Evolutionary conservation across 208 protist species (phyloP).

Genomic region (Crithidia expoeki): DNA sequence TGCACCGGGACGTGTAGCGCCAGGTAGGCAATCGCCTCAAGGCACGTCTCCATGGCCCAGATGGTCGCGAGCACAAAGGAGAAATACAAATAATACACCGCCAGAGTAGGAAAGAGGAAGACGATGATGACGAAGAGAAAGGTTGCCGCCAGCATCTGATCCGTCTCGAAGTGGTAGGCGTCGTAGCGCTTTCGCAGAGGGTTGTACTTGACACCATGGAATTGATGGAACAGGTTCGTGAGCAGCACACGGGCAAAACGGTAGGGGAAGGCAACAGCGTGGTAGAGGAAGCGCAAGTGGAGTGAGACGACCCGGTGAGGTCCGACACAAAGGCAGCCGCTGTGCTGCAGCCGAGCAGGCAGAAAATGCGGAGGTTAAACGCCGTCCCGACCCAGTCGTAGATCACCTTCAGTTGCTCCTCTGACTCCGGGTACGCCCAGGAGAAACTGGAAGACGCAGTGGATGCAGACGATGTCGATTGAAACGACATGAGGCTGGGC

Average conservation of each 20-base stretch:
- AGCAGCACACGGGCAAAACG: constrained; percentile 53
- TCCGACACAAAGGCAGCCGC: constrained; percentile 77
- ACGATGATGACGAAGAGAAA: constrained; percentile 89
- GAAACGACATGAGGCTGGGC: constrained; percentile 29
- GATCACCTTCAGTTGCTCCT: constrained; percentile 31
- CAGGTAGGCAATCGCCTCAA: constrained; percentile 62
- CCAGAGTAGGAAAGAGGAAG: constrained; percentile 92
- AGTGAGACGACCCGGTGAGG: constrained; percentile 80
- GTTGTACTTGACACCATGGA: constrained; percentile 93
- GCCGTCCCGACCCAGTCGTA: constrained; percentile 69
- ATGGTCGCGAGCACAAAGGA: constrained; percentile 66
- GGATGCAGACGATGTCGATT: background rate
- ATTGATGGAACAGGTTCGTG: constrained; percentile 78
- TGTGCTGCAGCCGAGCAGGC: constrained; percentile 81
- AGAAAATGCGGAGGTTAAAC: constrained; percentile 63
- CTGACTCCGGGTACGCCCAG: constrained; percentile 5
- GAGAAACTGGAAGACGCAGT: background rate
- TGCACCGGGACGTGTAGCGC: constrained; percentile 72
- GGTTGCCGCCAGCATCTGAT: constrained; percentile 93
- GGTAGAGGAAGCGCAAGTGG: constrained; percentile 83
- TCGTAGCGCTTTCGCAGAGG: constrained; percentile 92
- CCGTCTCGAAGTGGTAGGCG: constrained; percentile 82
- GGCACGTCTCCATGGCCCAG: constrained; percentile 50
- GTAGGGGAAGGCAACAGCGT: constrained; percentile 75
- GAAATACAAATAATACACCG: constrained; percentile 94